Conservation (phyloP, 805 yeast genomes). For the Nakazawaea ambrosiae region DNA sequence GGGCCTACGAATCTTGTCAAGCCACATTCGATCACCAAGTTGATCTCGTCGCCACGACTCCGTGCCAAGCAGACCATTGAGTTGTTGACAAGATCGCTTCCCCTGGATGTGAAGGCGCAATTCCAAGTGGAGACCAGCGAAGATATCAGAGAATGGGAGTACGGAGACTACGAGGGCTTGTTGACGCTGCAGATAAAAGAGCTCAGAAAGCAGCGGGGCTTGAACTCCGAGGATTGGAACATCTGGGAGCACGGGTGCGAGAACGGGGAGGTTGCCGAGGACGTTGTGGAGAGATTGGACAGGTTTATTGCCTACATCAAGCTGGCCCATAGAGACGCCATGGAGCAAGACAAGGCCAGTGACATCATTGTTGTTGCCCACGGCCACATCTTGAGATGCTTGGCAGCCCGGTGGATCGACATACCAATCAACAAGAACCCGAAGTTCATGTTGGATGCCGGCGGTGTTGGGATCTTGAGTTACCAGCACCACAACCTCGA, state of each 20-base stretch:
- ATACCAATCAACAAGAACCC: constrained; percentile 59
- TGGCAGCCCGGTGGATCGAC: constrained; percentile 84
- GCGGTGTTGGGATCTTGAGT: constrained; percentile 88
- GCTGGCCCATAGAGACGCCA: constrained; percentile 47
- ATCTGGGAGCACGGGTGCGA: constrained; percentile 95
- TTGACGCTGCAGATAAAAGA: constrained; percentile 59
- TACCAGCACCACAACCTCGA: constrained; percentile 79
- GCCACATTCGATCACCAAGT: constrained; percentile 52
- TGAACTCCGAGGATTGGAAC: constrained; percentile 50
- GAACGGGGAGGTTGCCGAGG: constrained; percentile 66
- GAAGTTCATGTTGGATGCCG: constrained; percentile 82
- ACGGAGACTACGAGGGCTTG: constrained; percentile 92
- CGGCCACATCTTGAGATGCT: constrained; percentile 86
- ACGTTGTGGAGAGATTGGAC: constrained; percentile 71
- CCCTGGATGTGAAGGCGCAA: constrained; percentile 31
- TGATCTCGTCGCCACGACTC: constrained; percentile 74
- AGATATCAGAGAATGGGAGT: constrained; percentile 90
- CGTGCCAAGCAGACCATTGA: constrained; percentile 75
- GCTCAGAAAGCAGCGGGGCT: constrained; percentile 52
- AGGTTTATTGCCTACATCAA: constrained; percentile 59
- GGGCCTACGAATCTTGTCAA: constrained; percentile 48
- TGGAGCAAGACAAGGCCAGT: constrained; percentile 44
- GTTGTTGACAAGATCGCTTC: constrained; percentile 46
- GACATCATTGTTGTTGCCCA: constrained; percentile 86
- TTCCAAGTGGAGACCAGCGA: constrained; percentile 48